Base-by-base conservation (phyloP, 768 basidiomycete species). In the Collybiopsis luxurians region DNA sequence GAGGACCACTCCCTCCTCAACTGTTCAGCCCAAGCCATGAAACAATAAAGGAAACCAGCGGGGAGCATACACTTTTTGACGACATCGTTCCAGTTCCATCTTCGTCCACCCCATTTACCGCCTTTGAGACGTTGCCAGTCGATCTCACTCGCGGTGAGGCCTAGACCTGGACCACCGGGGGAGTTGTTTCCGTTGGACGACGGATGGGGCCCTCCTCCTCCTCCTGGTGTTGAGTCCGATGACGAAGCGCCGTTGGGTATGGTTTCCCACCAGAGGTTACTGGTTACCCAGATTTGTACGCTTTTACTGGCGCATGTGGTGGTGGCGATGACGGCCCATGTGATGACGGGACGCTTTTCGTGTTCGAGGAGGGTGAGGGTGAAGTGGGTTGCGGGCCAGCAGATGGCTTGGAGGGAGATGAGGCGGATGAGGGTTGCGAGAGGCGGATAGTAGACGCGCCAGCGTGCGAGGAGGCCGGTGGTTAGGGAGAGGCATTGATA, bases 261-360 rank as follows among this genome's bases (percentile, higher is more conserved):
- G 56, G 65, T 67, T 63, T 78, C 78, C 78, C 75, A 77, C 73
- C 77, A 79, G 50, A 98, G 81, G 68, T 98, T 98, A 66, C 87
- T 90, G 39, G 95, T 96, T 24, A 97, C 95, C 94, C 95, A 98
- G 58, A 97, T 87, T 73, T 97, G 92, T 54, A 98, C 81, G 62
- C 86, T 83, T 53, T 90, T 81, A 61, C 87, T 88, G 54, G 87
- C 76, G 65, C 87, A 91, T 0, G 96, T 97, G 45, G 91, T 92
- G 12, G 88, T 94, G 0, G 88, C 95, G 47, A 98, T 90, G 11
- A 88, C 81, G 3, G 92, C 88, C 96, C 96, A 98, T 50, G 85
- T 88, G 4, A 89, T 73, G n/a, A 92, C 85, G 0, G 94, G 92
- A 9, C 94, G 82, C 31, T 75, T 76, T 17, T 80, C 79, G 53